Base-by-base conservation (phyloP, 169 alveolate genomes). In the Plasmodium gallinaceum region DNA sequence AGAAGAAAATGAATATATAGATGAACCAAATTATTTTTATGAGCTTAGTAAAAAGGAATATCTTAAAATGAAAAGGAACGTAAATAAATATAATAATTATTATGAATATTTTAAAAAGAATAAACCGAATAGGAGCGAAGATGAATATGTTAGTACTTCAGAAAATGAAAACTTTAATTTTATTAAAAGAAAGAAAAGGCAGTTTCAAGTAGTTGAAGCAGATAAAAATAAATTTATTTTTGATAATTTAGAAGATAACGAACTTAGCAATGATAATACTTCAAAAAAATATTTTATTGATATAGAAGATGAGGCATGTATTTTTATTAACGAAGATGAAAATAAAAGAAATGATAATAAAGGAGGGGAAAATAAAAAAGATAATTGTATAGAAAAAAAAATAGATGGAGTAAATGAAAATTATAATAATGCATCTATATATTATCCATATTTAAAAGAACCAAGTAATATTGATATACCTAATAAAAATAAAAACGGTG, bases 121-220 rank as follows among this genome's bases (percentile, higher is more conserved):
- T 18, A 52, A 52, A 12, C 6, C 39, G 5, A 12, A n/a, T 12
- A 9, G 2, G 3, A 45, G 12, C 14, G 72, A 58, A 5, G 37
- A 43, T 10, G 45, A 32, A 42, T n/a, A 52, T 32, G 57, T 52
- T 9, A 64, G 43, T 60, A 60, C 7, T 22, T 20, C 18, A 66
- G 32, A 7, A 54, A 45, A 42, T 7, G 8, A 24, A 12, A 18
- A 7, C n/a, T 54, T 24, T 7, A 10, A 24, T 69, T 57, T 14
- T 12, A 16, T 12, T n/a, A 57, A 14, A 48, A 64, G 18, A 43
- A 72, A 76, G 51, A 64, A 68, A 42, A 76, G 62, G 48, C 16
- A 61, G 22, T 76, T 76, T 54, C 61, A 58, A 0, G 89, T 76
- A 16, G 64, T 76, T 16, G 62, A 76, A 68, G 65, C 22, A 16